These are phyloP conservation scores for Aspergillus sp. DNA, from an alignment of 2,329 filamentous ascomycete genomes.

Conservation along the genomic window DNA sequence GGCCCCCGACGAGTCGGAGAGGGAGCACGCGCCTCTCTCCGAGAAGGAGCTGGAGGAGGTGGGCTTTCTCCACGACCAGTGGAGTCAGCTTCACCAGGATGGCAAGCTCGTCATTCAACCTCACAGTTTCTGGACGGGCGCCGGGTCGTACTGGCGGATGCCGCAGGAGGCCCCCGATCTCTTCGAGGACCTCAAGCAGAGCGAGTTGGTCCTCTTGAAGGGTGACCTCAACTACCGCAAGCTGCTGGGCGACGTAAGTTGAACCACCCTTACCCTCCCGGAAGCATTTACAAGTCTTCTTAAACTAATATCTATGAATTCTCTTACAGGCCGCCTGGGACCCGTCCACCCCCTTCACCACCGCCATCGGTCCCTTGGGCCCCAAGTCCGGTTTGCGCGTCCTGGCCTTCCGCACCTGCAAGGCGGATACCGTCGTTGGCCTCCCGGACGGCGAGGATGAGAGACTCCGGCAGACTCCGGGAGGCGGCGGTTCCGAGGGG, in stretches of 20 bases:
- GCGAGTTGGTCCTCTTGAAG: constrained; percentile 91
- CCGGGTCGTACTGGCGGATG: constrained; percentile 80
- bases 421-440: constrained; percentile 90
- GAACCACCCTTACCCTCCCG: too few relatives aligned
- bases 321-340: constrained; percentile 62
- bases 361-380: constrained; percentile 79
- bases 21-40: constrained; percentile 54
- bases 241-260: constrained; percentile 72
- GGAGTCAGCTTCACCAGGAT: constrained; percentile 70
- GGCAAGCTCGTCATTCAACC: constrained; percentile 75
- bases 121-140: constrained; percentile 85
- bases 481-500: constrained; percentile 60
- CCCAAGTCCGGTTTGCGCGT: constrained; percentile 73
- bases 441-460: constrained; percentile 77
- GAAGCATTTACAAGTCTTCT: too few relatives aligned
- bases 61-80: constrained; percentile 70
- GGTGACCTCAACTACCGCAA: constrained; percentile 96
- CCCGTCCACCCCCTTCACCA: constrained; percentile 73
- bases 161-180: constrained; percentile 60
- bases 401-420: constrained; percentile 84
- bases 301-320: background rate
- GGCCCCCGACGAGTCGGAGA: constrained; percentile 56
- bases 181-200: constrained; percentile 67
- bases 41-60: constrained; percentile 61
- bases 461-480: constrained; percentile 58